Evolutionary conservation across 345 rosid species (phyloP), one percentile per base, ranked within the genome.

Genomic region (Erysimum cheiranthoides): DNA sequence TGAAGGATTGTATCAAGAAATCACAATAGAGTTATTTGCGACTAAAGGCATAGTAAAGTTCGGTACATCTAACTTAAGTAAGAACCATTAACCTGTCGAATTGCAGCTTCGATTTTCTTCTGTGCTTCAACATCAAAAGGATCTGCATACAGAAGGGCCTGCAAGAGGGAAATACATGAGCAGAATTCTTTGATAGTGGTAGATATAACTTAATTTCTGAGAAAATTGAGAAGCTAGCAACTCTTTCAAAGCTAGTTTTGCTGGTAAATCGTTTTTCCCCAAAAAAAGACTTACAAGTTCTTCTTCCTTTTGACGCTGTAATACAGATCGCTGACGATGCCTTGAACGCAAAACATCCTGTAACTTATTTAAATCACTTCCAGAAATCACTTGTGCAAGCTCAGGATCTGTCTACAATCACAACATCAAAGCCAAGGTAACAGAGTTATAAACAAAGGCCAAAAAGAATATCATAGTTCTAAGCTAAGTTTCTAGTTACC

Each of bases 111-210:
- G 30, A 95, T 92, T 86, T 92, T 95, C 88, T 75, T 92, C 73
- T 95, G 99, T 61, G 98, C 93, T 78, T 95, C 99, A 68, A 90
- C 90, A 66, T 92, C 98, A 83, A 95, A 92, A 72, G 99, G 99
- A 86, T 95, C 99, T 16, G 99, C 99, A 73, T 87, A 53, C 40
- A 89, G 88, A 74, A 95, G 98, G 42, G 93, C 98, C 99, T 92
- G 73, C 31, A 28, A 43, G 5, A 25, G 27, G 35, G 43, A 45
- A 28, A 7, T 61, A 49, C 45, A 54, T 46, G 45, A 61, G 71
- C 61, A 65, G 30, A 49, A 32, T 28, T 58, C 52, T 67, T 52
- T 38, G 13, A 61, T 7, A 61, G 47, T 57, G 31, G 70, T 52
- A 30, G 10, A 35, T 35, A 38, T 51, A 50, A 32, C n/a, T 21